Conservation (phyloP, 148 eudicot genomes). For the Linanthus parryae region DNA sequence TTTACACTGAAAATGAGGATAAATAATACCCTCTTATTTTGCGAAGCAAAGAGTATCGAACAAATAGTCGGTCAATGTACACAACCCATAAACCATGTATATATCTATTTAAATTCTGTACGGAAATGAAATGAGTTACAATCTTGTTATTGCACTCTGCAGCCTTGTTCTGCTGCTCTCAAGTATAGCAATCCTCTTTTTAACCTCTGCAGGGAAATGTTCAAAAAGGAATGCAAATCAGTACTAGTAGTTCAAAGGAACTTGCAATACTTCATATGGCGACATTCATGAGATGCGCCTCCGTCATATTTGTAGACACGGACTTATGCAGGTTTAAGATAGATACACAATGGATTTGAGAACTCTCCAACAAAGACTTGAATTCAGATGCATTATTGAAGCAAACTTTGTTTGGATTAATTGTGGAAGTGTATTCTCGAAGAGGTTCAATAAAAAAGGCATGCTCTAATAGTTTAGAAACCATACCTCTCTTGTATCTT, state of each 20-base stretch:
- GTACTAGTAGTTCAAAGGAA: not conserved
- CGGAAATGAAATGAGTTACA: not conserved
- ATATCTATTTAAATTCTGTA: too few species aligned
- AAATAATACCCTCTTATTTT: too few species aligned
- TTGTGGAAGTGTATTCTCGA: not conserved
- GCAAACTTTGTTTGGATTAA: not conserved
- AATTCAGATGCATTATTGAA: not conserved
- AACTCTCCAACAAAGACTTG: not conserved
- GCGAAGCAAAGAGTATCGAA: conserved; percentile 31
- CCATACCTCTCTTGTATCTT: conserved; percentile 83
- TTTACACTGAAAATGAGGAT: conserved; percentile 5
- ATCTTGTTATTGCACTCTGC: conserved; percentile 32
- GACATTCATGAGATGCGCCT: not conserved
- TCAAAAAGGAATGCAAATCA: not conserved
- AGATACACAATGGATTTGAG: not conserved
- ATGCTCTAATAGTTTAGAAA: not conserved
- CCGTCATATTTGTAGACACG: not conserved
- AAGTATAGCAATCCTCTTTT: conserved; percentile 42
- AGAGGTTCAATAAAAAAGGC: not conserved
- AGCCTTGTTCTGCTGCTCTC: conserved; percentile 58
- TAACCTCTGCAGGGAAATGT: conserved; percentile 44
- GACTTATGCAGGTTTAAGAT: not conserved
- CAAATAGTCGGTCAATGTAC: conserved; percentile 9
- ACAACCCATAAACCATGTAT: conserved; percentile 8
- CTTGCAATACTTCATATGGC: not conserved